Evolutionary conservation across 2,329 filamentous ascomycete genomes (phyloP).

Genomic region (Graphilbum ipis-grandicollis): DNA sequence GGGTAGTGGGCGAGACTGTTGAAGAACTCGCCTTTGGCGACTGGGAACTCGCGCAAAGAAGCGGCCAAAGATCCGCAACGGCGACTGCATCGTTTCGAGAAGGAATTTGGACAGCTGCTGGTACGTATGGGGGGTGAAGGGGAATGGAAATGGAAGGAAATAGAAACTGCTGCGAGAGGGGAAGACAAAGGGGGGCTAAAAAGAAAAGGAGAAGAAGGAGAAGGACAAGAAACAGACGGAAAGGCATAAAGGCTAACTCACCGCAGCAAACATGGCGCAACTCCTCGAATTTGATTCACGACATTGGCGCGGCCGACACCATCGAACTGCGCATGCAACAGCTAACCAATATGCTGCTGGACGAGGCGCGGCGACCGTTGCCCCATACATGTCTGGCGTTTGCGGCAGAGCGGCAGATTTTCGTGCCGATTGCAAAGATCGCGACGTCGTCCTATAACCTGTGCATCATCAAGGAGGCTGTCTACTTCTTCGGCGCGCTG

Average conservation of each 20-base stretch:
- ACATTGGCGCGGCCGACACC: constrained; percentile 43
- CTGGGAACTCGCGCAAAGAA: constrained; percentile 37
- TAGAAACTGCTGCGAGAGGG: no score
- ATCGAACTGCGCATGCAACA: constrained; percentile 46
- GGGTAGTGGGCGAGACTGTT: constrained; percentile 50
- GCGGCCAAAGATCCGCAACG: constrained; percentile 44
- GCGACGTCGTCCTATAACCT: constrained; percentile 67
- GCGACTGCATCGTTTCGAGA: constrained; percentile 48
- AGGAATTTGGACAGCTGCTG: constrained; percentile 45
- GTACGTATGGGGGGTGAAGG: no score
- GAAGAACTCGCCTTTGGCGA: constrained; percentile 41
- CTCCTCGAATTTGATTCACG: constrained; percentile 40
- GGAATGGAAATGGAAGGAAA: no score
- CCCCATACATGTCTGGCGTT: constrained; percentile 88
- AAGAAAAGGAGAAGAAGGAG: no score
- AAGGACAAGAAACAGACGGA: background rate
- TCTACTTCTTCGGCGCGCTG: constrained; percentile 75
- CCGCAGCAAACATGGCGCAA: constrained; percentile 40
- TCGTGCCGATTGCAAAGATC: constrained; percentile 76
- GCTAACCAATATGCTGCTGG: constrained; percentile 57
- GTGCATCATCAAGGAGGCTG: constrained; percentile 67
- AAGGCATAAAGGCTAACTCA: background rate
- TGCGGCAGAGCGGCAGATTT: constrained; percentile 72
- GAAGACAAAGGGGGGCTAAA: no score
- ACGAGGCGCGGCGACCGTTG: constrained; percentile 74